Percentiles rank a stretch among this genome's conserved stretches.
Evolutionary conservation across 257 asterid species (phyloP).

Genomic region (Mitragyna speciosa): DNA sequence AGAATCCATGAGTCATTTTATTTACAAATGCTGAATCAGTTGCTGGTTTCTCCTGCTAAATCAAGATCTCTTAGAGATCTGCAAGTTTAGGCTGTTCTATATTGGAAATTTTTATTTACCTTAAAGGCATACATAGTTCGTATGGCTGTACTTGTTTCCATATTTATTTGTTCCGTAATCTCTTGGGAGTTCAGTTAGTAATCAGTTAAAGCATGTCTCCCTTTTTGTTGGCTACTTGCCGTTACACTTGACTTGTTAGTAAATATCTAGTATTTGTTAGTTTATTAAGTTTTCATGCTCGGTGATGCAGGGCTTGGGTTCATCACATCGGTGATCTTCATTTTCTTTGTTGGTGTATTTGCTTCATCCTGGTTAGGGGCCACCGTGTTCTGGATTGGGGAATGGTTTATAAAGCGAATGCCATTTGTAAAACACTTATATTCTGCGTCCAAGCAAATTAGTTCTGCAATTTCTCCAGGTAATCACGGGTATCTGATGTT

Average conservation of each 20-base stretch:
- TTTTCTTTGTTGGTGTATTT: constrained; percentile 80
- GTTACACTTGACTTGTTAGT: not conserved
- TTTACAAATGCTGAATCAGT: not conserved
- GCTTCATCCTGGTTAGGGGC: constrained; percentile 96
- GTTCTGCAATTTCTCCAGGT: constrained; percentile 95
- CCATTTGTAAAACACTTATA: constrained; percentile 81
- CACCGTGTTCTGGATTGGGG: constrained; percentile 88
- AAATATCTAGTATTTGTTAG: not conserved
- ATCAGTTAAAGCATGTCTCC: not conserved
- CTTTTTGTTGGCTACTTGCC: not conserved
- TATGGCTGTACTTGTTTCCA: not conserved
- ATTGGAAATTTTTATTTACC: not conserved
- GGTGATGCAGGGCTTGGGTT: constrained; percentile 87
- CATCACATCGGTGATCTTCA: constrained; percentile 69
- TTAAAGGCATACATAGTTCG: not conserved
- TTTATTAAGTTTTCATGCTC: constrained; percentile 24
- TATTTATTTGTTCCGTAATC: not conserved
- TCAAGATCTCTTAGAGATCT: not conserved
- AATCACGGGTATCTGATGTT: constrained; percentile 13
- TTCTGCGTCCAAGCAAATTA: constrained; percentile 88
- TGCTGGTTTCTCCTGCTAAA: not conserved
- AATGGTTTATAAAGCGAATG: constrained; percentile 88
- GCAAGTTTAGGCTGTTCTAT: not conserved
- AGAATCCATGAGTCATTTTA: not conserved
- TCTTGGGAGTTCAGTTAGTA: not conserved